A percentile compares a stretch with the other conserved stretches of the same genome.
Evolutionary conservation across 768 basidiomycete genomes (phyloP).

Genomic region (Rhodocollybia butyracea): DNA sequence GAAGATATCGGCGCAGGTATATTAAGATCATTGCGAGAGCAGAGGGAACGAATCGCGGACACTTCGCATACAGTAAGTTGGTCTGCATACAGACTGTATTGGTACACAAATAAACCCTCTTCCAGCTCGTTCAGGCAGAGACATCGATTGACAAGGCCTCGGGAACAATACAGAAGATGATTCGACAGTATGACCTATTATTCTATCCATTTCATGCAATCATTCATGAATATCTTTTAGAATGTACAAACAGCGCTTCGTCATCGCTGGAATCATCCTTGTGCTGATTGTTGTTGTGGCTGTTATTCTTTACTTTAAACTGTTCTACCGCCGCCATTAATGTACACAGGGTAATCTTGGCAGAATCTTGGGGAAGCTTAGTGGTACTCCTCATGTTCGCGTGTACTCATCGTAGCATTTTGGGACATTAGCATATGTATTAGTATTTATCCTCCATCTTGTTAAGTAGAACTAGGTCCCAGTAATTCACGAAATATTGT

Average conservation of each 20-base stretch:
- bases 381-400: no score
- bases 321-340: constrained; percentile 14
- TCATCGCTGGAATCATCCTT: constrained; percentile 72
- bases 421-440: no score
- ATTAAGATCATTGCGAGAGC: constrained; percentile 69
- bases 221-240: constrained; percentile 35
- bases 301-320: constrained; percentile 70
- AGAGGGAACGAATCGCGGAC: constrained; percentile 90
- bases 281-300: constrained; percentile 75
- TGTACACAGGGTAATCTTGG: no score
- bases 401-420: no score
- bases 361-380: no score
- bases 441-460: no score
- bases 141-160: constrained; percentile 82
- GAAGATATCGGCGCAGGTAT: constrained; percentile 91
- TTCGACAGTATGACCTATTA: constrained; percentile 61
- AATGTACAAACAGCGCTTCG: constrained; percentile 87
- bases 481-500: no score
- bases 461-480: no score
- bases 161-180: constrained; percentile 90
- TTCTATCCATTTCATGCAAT: not conserved
- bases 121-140: constrained; percentile 73
- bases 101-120: not conserved
- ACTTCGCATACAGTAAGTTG: constrained; percentile 72
- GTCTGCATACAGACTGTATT: not conserved